Evolutionary conservation across 805 yeast species (phyloP).

Genomic region (Groenewaldozyma salmanticensis): DNA sequence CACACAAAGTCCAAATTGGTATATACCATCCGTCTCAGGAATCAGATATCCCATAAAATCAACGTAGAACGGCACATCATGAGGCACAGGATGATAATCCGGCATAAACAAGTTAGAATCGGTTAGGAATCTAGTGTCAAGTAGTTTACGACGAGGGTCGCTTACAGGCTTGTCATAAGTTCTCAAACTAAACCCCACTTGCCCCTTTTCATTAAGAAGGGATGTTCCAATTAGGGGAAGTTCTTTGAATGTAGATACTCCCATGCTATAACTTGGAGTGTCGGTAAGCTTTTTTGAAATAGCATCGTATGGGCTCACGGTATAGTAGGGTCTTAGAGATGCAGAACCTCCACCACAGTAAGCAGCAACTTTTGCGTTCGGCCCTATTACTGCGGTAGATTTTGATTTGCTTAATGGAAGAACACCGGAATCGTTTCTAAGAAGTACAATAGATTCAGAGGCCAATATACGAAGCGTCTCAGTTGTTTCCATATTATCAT

Average conservation of each 20-base stretch:
- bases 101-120: conserved; percentile 6
- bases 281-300: conserved; percentile 3
- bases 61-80: conserved; percentile 29
- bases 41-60: conserved; percentile 35
- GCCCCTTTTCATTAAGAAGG: conserved; percentile 8
- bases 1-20: conserved; percentile 42
- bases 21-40: conserved; percentile 40
- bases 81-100: conserved; percentile 5
- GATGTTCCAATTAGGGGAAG: conserved; percentile 28
- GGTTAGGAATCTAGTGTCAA: conserved; percentile 3
- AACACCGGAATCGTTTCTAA: conserved; percentile 40
- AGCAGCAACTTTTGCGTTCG: conserved; percentile 41
- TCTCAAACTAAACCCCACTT: conserved; percentile 8
- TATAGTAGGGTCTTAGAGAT: conserved; percentile 38
- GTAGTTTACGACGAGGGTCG: conserved; percentile 1
- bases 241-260: conserved; percentile 30
- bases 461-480: conserved; percentile 36
- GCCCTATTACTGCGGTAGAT: conserved; percentile 46
- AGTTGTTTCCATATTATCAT: conserved; percentile 39
- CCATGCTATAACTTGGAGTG: conserved; percentile 8
- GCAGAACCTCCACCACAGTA: conserved; percentile 60
- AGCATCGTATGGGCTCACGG: conserved; percentile 22
- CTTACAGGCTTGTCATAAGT: conserved; percentile 5
- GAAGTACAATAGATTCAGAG: conserved; percentile 42
- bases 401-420: conserved; percentile 39